Base-by-base conservation (phyloP, 164 flowering plant species). In the Stephania cephalantha region DNA sequence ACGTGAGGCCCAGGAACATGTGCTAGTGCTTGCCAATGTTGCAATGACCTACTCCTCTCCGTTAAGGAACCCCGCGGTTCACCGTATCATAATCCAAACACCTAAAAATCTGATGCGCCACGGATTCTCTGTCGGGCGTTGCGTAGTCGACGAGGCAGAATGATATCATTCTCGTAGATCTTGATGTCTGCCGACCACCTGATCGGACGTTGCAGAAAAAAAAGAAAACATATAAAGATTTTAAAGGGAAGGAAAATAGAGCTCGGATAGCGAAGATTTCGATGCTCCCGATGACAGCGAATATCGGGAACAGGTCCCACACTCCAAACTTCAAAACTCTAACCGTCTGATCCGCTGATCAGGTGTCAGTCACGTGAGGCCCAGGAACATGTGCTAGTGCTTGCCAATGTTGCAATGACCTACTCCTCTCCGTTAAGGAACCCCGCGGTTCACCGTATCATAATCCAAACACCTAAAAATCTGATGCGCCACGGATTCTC, bases 211-310 rank as follows among this genome's bases (percentile, higher is more conserved):
- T n/a, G n/a, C n/a, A n/a, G n/a, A n/a, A n/a, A n/a, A n/a, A n/a
- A n/a, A n/a, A n/a, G n/a, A n/a, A n/a, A n/a, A n/a, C n/a, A n/a
- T n/a, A n/a, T n/a, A n/a, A n/a, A n/a, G n/a, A n/a, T n/a, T n/a
- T n/a, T n/a, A n/a, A n/a, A 48, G 3, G 12, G 53, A 48, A 48
- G 12, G 55, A 50, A 50, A 50, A 35, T 45, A 71, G 45, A 70
- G 75, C 73, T 30, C 46, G 65, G 69, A 73, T 46, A n/a, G 68
- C 64, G 48, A 50, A 50, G 55, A 50, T 15, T 50, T 50, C 55
- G 55, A 50, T 50, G 68, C 83, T 84, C 75, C 84, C 87, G 67
- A 85, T 82, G 88, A 72, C 82, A 87, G 84, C 80, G 83, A 87
- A 84, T 85, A 85, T 84, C 71, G 87, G 84, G 70, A 84, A 81